Evolutionary conservation across 306 rosid species (phyloP).

Genomic region (Medicago arabica): DNA sequence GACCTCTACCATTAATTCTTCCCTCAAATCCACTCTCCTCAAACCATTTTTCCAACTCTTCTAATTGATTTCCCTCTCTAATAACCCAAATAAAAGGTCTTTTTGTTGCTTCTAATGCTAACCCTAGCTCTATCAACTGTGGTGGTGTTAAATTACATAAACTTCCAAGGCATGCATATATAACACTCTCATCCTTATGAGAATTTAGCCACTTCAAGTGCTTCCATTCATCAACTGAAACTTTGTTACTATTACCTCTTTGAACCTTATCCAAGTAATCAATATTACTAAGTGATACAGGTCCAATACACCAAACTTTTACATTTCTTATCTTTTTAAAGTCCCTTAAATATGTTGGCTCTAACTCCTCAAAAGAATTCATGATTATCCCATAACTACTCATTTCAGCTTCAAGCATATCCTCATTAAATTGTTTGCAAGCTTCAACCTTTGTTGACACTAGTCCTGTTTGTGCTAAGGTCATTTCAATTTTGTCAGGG

Average conservation of each 20-base stretch:
- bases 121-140: constrained; percentile 53
- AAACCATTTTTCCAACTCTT: constrained; percentile 50
- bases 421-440: background rate
- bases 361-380: constrained; percentile 71
- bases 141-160: constrained; percentile 26
- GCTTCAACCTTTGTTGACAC: background rate
- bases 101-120: constrained; percentile 59
- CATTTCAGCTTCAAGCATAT: constrained; percentile 45
- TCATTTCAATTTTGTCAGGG: constrained; percentile 53
- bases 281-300: constrained; percentile 49
- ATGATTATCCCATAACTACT: constrained; percentile 47
- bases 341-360: constrained; percentile 47
- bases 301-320: constrained; percentile 68
- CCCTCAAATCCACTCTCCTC: constrained; percentile 49
- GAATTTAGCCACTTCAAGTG: constrained; percentile 60
- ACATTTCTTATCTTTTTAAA: constrained; percentile 48
- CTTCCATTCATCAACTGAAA: constrained; percentile 39
- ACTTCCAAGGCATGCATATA: constrained; percentile 70
- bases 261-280: constrained; percentile 52
- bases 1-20: constrained; percentile 43
- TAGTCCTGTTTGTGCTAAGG: constrained; percentile 27
- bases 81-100: constrained; percentile 64
- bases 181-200: constrained; percentile 42
- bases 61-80: constrained; percentile 37
- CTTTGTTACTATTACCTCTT: constrained; percentile 59